Base-by-base conservation (phyloP, 2,329 filamentous ascomycete species). In the Colletotrichum zoysiae region DNA sequence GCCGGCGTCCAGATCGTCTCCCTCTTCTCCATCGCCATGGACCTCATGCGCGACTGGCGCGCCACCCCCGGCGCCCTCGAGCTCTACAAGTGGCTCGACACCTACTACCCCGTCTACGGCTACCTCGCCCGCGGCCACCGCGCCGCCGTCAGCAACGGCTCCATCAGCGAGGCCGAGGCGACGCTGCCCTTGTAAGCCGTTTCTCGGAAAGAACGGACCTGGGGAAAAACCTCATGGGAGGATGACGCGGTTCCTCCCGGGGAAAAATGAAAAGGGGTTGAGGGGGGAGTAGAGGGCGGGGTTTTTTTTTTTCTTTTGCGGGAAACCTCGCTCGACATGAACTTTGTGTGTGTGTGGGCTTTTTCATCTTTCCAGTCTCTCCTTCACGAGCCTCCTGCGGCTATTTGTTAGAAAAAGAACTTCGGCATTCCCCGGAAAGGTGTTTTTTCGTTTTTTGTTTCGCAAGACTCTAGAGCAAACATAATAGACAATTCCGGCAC, bases 11-110 rank as follows among this genome's bases (percentile, higher is more conserved):
- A 92, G 74, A 80, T 91, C 38, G 85, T 91, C 38, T 86, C 86
- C 20, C 78, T 91, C 70, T 93, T 93, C 76, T 85, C 85, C 35
- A 90, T 93, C 71, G 83, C 90, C 20, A 88, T 87, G 76, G 91
- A 93, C 75, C 81, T 93, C 65, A 93, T 93, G 91, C 85, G 91
- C 44, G 91, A 93, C 78, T 93, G 91, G 91, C 84, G 90, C 57
- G 82, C 84, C 73, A 82, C 78, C 0, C 86, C 86, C 11, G 89
- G 88, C 46, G 81, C 86, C 35, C 76, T 79, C 42, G 84, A 90
- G 81, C 78, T 93, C 5, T 81, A 92, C 70, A 90, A 91, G 16
- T 91, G 86, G 80, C 81, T 93, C 62, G 90, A 92, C 78, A 83
- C 83, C 81, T 92, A 91, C 77, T 84, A 88, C 77, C 91, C 91